Evolutionary conservation across 768 basidiomycete genomes (phyloP).

Genomic region (Russula griseocarnosa): DNA sequence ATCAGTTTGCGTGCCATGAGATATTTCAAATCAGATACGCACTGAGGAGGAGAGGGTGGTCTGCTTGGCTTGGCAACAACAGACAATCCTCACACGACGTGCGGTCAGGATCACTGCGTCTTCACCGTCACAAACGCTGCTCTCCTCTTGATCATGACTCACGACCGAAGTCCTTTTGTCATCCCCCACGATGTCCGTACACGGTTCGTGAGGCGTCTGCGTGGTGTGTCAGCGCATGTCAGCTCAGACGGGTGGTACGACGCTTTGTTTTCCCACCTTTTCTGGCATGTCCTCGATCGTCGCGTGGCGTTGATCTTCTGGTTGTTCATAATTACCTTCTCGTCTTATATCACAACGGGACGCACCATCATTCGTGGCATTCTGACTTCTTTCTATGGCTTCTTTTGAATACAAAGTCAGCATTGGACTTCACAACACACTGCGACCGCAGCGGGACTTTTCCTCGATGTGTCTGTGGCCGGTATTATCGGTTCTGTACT

Average conservation of each 20-base stretch:
- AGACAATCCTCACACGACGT: conserved; percentile 15
- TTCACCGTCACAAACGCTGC: conserved; percentile 3
- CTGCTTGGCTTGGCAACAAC: conserved; percentile 8
- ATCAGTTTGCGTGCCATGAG: neutral
- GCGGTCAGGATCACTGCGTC: conserved; percentile 14
- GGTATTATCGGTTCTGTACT: conserved; percentile 7
- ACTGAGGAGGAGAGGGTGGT: conserved; percentile 8
- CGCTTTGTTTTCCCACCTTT: conserved; percentile 12
- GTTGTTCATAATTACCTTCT: conserved; percentile 11
- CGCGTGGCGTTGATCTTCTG: conserved; percentile 22
- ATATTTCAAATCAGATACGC: neutral
- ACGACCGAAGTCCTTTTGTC: neutral
- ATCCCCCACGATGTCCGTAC: neutral
- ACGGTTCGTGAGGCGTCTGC: conserved; percentile 10
- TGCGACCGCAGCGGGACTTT: conserved; percentile 1
- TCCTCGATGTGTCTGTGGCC: conserved; percentile 16
- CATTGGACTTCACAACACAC: conserved; percentile 3
- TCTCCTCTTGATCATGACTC: conserved; percentile 11
- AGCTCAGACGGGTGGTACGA: conserved; percentile 1
- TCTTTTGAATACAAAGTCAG: neutral
- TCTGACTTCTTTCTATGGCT: conserved; percentile 17
- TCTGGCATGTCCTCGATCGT: conserved; percentile 20
- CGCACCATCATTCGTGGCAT: conserved; percentile 11
- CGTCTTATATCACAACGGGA: conserved; percentile 20
- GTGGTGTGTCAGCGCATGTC: conserved; percentile 15